These are phyloP conservation scores for Coemansia sp. DNA, from an alignment of 192 early-diverging fungal species.

Conservation along the genomic window DNA sequence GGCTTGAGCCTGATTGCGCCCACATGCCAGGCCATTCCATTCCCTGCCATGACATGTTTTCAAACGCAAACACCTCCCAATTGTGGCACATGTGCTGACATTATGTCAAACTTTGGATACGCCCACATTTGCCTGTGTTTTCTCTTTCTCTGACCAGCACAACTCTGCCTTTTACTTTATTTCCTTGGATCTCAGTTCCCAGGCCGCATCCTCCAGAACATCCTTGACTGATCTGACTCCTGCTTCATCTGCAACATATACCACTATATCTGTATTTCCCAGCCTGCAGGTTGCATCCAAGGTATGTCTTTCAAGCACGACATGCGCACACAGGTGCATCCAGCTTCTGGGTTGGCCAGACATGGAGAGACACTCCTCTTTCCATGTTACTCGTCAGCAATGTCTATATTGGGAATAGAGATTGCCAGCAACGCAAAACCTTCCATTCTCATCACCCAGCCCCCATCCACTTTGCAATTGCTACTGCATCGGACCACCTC, in stretches of 20 bases:
- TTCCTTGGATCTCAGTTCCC: too few relatives aligned
- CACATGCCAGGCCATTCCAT: too few relatives aligned
- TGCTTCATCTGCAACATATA: not conserved
- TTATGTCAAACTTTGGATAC: too few relatives aligned
- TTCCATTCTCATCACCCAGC: conserved; percentile 13
- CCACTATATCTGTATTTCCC: not conserved
- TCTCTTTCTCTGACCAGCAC: too few relatives aligned
- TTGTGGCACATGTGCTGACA: conserved; percentile 4
- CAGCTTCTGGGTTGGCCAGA: not conserved
- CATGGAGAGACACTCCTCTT: not conserved
- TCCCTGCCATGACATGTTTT: too few relatives aligned
- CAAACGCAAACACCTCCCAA: not conserved
- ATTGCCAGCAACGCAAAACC: conserved; percentile 14
- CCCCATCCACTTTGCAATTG: conserved; percentile 17
- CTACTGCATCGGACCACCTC: conserved; percentile 15
- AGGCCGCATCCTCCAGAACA: not conserved
- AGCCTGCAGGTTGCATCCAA: not conserved
- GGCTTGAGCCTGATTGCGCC: too few relatives aligned
- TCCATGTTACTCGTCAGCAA: conserved; percentile 7
- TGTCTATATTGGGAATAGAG: conserved; percentile 22
- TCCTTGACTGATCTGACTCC: not conserved
- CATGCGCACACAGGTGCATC: not conserved
- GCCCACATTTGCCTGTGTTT: too few relatives aligned
- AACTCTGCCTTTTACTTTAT: too few relatives aligned
- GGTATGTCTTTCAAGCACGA: not conserved